Evolutionary conservation across 768 basidiomycete species (phyloP).

Genomic region (Lanmaoa rubissima): DNA sequence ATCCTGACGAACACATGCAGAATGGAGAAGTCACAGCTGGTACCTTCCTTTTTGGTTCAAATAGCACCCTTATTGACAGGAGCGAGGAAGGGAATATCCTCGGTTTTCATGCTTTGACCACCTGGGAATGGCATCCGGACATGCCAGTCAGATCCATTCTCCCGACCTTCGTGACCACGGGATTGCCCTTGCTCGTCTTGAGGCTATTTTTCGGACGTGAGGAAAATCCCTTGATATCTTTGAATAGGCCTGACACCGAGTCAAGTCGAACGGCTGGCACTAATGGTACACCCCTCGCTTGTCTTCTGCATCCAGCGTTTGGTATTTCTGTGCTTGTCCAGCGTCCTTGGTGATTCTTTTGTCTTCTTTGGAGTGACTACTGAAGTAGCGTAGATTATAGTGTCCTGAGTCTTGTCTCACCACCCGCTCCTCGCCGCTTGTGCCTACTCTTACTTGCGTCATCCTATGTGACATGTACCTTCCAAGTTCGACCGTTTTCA

Average conservation of each 20-base stretch:
- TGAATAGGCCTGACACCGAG: constrained; percentile 3
- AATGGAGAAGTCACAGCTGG: constrained; percentile 40
- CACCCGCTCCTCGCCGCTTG: constrained; percentile 17
- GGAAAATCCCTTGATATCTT: constrained; percentile 2
- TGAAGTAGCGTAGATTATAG: constrained; percentile 26
- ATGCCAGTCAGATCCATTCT: constrained; percentile 37
- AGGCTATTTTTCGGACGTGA: constrained; percentile 23
- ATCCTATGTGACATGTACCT: constrained; percentile 37
- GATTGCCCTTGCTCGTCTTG: constrained; percentile 28
- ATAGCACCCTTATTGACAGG: constrained; percentile 5
- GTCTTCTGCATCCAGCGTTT: constrained; percentile 34
- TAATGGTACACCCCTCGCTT: constrained; percentile 5
- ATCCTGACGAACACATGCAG: constrained; percentile 43
- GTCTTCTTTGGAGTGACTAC: not conserved
- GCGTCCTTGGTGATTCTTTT: constrained; percentile 31
- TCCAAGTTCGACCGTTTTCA: constrained; percentile 41
- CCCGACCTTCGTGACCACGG: constrained; percentile 33
- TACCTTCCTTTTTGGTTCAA: constrained; percentile 12
- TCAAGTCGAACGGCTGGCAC: constrained; percentile 11
- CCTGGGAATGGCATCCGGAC: constrained; percentile 40
- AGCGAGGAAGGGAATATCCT: constrained; percentile 28
- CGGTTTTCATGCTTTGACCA: constrained; percentile 25
- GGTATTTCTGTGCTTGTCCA: constrained; percentile 31
- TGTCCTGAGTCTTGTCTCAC: constrained; percentile 19
- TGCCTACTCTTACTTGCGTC: constrained; percentile 33